These are phyloP conservation scores for Coemansia sp. DNA, from an alignment of 192 early-diverging fungal genomes.

Conservation along the genomic window DNA sequence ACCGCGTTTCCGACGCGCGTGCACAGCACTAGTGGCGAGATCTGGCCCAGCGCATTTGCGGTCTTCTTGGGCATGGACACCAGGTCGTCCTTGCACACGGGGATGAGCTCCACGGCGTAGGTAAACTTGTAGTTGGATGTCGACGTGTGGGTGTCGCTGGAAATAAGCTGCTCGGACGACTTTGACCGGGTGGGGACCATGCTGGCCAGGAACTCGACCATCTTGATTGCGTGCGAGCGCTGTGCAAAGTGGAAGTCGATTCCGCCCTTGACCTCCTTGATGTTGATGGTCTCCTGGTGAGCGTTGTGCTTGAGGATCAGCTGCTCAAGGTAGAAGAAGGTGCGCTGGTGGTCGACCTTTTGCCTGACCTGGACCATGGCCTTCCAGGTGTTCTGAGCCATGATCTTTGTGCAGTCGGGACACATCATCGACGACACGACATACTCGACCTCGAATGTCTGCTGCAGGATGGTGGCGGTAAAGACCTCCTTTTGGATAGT, in stretches of 20 bases:
- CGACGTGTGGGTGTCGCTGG: conserved; percentile 89
- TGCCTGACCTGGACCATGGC: conserved; percentile 97
- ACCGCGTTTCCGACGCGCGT: conserved; percentile 87
- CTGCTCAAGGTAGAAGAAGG: conserved; percentile 98
- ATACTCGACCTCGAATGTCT: conserved; percentile 96
- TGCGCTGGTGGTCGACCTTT: conserved; percentile 97
- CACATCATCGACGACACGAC: conserved; percentile 93
- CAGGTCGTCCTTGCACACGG: conserved; percentile 97
- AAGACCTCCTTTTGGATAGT: conserved; percentile 99
- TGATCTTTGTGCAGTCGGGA: conserved; percentile 92
- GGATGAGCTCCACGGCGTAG: conserved; percentile 94
- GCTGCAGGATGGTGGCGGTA: conserved; percentile 93
- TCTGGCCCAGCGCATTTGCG: conserved; percentile 83
- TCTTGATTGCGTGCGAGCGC: conserved; percentile 90
- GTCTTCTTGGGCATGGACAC: conserved; percentile 85
- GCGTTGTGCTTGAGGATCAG: conserved; percentile 98
- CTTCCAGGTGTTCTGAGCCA: conserved; percentile 98
- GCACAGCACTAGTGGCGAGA: conserved; percentile 82
- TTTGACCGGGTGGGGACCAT: conserved; percentile 89
- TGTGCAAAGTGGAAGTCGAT: conserved; percentile 96
- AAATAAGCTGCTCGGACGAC: conserved; percentile 94
- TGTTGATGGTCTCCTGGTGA: conserved; percentile 97
- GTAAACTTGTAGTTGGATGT: conserved; percentile 97
- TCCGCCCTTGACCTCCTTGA: conserved; percentile 95
- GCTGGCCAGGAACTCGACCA: conserved; percentile 91